phyloP scores from a whole-genome alignment of 192 early-diverging fungal genomes.

The Oehlia diaphana region DNA sequence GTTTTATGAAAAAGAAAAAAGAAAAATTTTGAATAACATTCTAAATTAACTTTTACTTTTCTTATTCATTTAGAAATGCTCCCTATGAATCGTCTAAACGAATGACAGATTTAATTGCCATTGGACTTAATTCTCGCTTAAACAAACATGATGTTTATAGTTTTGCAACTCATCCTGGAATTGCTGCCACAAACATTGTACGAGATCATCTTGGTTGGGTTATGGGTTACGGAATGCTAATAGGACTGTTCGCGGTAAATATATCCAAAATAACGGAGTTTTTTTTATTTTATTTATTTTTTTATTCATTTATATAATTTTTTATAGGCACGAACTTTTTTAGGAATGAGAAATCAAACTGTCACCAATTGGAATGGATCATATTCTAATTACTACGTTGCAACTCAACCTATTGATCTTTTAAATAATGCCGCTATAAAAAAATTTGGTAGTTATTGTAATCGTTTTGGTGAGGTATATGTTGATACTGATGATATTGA shows the following conservation, averaged over 20 bases:
- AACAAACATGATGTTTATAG: constrained; percentile 41
- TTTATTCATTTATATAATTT: background rate
- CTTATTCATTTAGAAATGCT: constrained; percentile 1
- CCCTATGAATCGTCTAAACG: constrained; percentile 63
- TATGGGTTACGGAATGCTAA: background rate
- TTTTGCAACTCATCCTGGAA: constrained; percentile 54
- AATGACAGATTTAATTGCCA: constrained; percentile 47
- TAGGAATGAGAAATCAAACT: constrained; percentile 47
- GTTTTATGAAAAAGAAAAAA: background rate
- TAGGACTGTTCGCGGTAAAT: constrained; percentile 9
- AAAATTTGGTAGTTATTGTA: constrained; percentile 35
- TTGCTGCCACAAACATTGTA: constrained; percentile 45
- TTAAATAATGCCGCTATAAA: constrained; percentile 17
- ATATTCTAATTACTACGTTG: constrained; percentile 45
- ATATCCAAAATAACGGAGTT: background rate
- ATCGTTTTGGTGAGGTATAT: constrained; percentile 14
- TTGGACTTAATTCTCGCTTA: constrained; percentile 35
- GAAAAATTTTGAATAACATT: background rate
- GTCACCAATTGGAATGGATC: constrained; percentile 48
- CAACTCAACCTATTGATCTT: constrained; percentile 32
- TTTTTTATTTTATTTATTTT: too few relatives aligned
- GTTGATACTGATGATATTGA: background rate
- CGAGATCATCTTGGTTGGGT: constrained; percentile 7
- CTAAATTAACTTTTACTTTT: too few relatives aligned
- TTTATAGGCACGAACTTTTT: constrained; percentile 36